Evolutionary conservation across 2,329 filamentous ascomycete species (phyloP), one percentile per base, ranked within the genome.

Genomic region (Ambrosiella cleistominuta): DNA sequence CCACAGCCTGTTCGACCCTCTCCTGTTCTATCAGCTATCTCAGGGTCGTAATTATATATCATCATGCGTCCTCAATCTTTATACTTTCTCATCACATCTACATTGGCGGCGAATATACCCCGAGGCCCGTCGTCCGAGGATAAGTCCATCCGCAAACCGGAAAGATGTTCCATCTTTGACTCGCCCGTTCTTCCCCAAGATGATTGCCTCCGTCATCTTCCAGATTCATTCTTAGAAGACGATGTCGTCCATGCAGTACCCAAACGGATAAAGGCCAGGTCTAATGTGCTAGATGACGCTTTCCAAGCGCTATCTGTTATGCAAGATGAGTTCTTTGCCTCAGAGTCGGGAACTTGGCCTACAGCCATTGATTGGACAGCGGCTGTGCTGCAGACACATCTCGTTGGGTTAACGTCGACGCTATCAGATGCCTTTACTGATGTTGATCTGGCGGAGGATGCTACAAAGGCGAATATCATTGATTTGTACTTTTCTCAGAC

Each of bases 281-380:
- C 62, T 2, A 60, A 62, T 1, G 63, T 71, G 12, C 70, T 80
- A 1, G 69, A 73, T 38, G 69, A 78, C 61, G 72, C 83, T 17
- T 71, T 86, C 52, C 69, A 76, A 54, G 85, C 87, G 5, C 74
- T 96, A 62, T 75, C 81, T 52, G 80, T 84, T 5, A 81, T 96
- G 75, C 89, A 96, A 68, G 74, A 79, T 56, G 73, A 76, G 35
- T 95, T 88, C 70, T 96, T 93, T 67, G 77, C 82, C 52, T 71
- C 84, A 3, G 86, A 86, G 76, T 72, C 85, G 40, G 89, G 86
- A 9, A 88, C 81, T 35, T 97, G 90, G 88, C 88, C 89, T 0
- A 75, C 76, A 1, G 79, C 86, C 38, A 96, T 95, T 65, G 91
- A 96, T 71, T 97, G 91, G 91, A 97, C 91, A 0, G 84, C 83